phyloP scores from a whole-genome alignment of 306 rosid genomes.

The Cicer cuneatum region DNA sequence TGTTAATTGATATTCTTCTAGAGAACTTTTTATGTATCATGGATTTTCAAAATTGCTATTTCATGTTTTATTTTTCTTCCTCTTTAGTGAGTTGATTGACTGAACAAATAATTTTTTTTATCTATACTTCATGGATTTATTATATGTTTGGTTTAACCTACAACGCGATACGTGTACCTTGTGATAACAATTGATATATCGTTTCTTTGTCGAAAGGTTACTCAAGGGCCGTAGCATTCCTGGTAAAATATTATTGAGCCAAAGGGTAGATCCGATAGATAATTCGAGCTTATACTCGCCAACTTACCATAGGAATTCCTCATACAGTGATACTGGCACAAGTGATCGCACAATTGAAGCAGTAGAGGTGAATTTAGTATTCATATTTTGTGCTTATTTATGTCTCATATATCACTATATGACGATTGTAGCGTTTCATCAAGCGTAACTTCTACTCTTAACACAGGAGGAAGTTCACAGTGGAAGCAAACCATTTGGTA shows the following conservation, averaged over 20 bases:
- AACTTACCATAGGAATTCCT: conserved; percentile 62
- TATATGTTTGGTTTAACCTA: conserved; percentile 6
- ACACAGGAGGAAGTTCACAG: conserved; percentile 70
- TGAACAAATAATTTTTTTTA: background rate
- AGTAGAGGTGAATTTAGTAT: conserved; percentile 56
- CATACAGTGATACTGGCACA: conserved; percentile 66
- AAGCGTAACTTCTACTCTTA: conserved; percentile 46
- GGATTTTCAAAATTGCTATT: conserved; percentile 12
- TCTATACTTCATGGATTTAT: background rate
- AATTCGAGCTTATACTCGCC: conserved; percentile 52
- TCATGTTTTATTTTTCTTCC: background rate
- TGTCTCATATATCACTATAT: background rate
- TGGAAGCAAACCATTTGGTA: conserved; percentile 50
- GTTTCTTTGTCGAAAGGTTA: conserved; percentile 61
- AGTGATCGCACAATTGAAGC: conserved; percentile 61
- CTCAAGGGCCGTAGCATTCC: conserved; percentile 96
- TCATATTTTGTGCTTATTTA: conserved; percentile 9
- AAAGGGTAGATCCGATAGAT: conserved; percentile 59
- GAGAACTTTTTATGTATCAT: conserved; percentile 13
- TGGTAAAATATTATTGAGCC: conserved; percentile 81
- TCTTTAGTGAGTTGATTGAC: background rate
- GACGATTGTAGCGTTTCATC: conserved; percentile 27
- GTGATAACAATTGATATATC: conserved; percentile 33
- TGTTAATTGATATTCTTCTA: conserved; percentile 1
- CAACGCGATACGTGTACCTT: background rate